These are phyloP conservation scores for Neurospora hispaniola DNA, from an alignment of 495 filamentous ascomycete genomes.

Conservation along the genomic window DNA sequence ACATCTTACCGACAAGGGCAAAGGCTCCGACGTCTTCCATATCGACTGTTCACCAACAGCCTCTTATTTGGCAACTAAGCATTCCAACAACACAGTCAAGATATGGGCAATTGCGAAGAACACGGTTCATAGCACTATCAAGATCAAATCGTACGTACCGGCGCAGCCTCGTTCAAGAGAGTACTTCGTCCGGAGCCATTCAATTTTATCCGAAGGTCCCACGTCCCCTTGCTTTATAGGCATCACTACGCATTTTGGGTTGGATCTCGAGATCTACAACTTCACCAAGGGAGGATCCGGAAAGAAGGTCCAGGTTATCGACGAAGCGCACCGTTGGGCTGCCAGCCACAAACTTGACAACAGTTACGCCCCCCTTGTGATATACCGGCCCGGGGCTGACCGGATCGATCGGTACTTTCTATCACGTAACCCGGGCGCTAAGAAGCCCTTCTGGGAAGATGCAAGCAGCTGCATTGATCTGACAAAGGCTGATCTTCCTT, in stretches of 20 bases:
- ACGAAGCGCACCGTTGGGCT: slow-evolving; percentile 23
- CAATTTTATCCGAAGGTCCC: slow-evolving; percentile 17
- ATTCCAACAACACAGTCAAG: slow-evolving; percentile 17
- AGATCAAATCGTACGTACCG: slow-evolving; percentile 18
- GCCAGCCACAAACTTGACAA: slow-evolving; percentile 10
- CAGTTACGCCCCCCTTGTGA: slow-evolving; percentile 14
- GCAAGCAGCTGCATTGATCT: slow-evolving; percentile 17
- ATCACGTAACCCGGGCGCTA: slow-evolving; percentile 10
- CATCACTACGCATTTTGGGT: slow-evolving; percentile 20
- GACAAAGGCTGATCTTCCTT: slow-evolving; percentile 12
- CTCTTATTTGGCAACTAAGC: slow-evolving; percentile 11
- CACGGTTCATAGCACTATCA: slow-evolving; percentile 14
- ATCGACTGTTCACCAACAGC: slow-evolving; percentile 15
- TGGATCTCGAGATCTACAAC: slow-evolving; percentile 22
- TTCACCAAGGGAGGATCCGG: slow-evolving; percentile 13
- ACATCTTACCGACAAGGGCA: slow-evolving; percentile 15
- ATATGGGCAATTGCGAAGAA: slow-evolving; percentile 19
- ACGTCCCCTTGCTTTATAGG: slow-evolving; percentile 10
- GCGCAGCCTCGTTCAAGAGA: slow-evolving; percentile 19
- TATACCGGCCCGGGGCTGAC: slow-evolving; percentile 19
- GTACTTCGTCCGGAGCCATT: slow-evolving; percentile 22
- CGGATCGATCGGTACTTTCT: slow-evolving; percentile 21
- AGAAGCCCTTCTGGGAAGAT: slow-evolving; percentile 18
- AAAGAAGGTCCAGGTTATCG: slow-evolving; percentile 21
- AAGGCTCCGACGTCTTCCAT: slow-evolving; percentile 15